Conservation (phyloP, 352 stramenopile genomes). For the Thalassiosira mediterranea region DNA sequence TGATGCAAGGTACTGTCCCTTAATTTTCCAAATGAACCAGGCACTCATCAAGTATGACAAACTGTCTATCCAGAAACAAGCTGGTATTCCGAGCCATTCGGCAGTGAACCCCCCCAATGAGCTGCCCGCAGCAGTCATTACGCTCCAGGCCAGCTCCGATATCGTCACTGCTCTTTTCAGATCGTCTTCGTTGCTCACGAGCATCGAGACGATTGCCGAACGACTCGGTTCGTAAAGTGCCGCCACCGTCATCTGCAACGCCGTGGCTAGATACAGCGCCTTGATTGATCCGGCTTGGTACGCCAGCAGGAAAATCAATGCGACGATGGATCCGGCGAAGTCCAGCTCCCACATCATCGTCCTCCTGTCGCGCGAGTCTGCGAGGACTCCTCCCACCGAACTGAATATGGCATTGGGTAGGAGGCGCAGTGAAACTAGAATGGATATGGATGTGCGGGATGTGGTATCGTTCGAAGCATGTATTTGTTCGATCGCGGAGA, state of each 20-base stretch:
- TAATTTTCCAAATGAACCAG: slow-evolving; percentile 48
- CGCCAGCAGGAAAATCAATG: slow-evolving; percentile 60
- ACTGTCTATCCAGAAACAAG: slow-evolving; percentile 68
- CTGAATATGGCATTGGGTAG: slow-evolving; percentile 64
- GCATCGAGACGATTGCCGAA: slow-evolving; percentile 56
- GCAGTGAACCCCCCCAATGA: slow-evolving; percentile 52
- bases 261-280: slow-evolving; percentile 56
- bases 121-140: slow-evolving; percentile 62
- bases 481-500: slow-evolving; percentile 63
- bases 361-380: slow-evolving; percentile 69
- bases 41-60: slow-evolving; percentile 61
- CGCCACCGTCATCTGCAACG: slow-evolving; percentile 55
- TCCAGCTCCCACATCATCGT: slow-evolving; percentile 65
- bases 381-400: slow-evolving; percentile 64
- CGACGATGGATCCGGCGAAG: slow-evolving; percentile 41
- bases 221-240: slow-evolving; percentile 66
- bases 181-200: slow-evolving; percentile 53
- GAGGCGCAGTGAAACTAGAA: slow-evolving; percentile 65
- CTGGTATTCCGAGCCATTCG: slow-evolving; percentile 49
- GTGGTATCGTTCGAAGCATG: slow-evolving; percentile 21
- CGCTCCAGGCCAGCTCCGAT: slow-evolving; percentile 54
- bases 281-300: slow-evolving; percentile 53
- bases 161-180: slow-evolving; percentile 73
- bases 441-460: slow-evolving; percentile 54
- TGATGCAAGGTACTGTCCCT: slow-evolving; percentile 31